phyloP scores from a whole-genome alignment of 202 grass and related monocot genomes.

The Digitaria exilis region DNA sequence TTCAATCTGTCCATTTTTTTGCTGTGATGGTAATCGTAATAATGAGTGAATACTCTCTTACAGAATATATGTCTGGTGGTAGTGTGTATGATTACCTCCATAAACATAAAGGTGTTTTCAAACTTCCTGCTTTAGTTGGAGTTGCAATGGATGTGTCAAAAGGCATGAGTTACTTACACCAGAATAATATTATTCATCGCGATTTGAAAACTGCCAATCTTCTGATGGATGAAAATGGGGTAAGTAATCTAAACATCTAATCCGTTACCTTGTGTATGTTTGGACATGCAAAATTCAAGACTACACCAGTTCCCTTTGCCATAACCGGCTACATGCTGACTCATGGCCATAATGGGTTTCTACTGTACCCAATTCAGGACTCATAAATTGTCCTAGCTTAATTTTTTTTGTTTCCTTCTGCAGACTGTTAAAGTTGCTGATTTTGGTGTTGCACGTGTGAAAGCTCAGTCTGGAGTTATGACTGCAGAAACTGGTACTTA shows the following conservation, averaged over 20 bases:
- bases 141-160: constrained; percentile 97
- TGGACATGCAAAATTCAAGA: constrained; percentile 16
- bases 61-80: constrained; percentile 94
- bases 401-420: constrained; percentile 2
- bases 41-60: constrained; percentile 15
- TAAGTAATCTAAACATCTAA: constrained; percentile 49
- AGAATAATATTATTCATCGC: constrained; percentile 98
- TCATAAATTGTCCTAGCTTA: background rate
- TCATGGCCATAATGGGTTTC: background rate
- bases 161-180: constrained; percentile 99
- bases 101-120: constrained; percentile 92
- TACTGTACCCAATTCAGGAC: background rate
- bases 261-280: background rate
- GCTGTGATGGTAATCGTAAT: constrained; percentile 25
- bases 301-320: background rate
- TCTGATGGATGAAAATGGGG: constrained; percentile 98
- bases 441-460: constrained; percentile 98
- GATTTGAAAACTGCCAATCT: constrained; percentile 99
- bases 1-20: constrained; percentile 22
- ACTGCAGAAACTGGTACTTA: constrained; percentile 99
- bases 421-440: constrained; percentile 97
- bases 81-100: constrained; percentile 97
- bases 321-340: background rate
- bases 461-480: constrained; percentile 97
- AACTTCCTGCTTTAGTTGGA: constrained; percentile 79